Evolutionary conservation across 2,329 filamentous ascomycete species (phyloP).

Genomic region (Mollisia scopiformis): DNA sequence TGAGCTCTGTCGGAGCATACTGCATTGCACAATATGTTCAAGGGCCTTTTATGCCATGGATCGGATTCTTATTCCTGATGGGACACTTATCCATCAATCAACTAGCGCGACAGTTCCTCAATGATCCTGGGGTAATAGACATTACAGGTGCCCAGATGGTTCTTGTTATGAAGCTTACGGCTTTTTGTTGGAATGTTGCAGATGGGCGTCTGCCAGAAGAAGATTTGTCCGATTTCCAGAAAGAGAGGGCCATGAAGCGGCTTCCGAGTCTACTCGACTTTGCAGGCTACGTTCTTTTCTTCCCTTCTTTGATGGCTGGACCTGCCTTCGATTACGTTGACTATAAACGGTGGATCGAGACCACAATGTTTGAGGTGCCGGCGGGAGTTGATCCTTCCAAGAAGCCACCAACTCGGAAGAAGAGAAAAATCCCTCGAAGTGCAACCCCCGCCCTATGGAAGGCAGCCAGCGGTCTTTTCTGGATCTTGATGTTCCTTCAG

Average conservation of each 20-base stretch:
- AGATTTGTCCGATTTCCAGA: slow-evolving; percentile 85
- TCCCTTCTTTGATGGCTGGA: slow-evolving; percentile 85
- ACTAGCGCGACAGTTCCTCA: slow-evolving; percentile 74
- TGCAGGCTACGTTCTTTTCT: slow-evolving; percentile 91
- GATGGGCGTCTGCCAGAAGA: slow-evolving; percentile 81
- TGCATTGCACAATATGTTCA: slow-evolving; percentile 80
- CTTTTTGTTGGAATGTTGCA: slow-evolving; percentile 98
- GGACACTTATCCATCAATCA: slow-evolving; percentile 92
- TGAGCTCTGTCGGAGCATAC: slow-evolving; percentile 81
- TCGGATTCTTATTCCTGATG: slow-evolving; percentile 93
- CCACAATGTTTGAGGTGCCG: slow-evolving; percentile 89
- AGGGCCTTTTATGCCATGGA: slow-evolving; percentile 96
- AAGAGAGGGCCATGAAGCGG: slow-evolving; percentile 74
- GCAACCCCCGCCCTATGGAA: slow-evolving; percentile 84
- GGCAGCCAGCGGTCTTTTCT: slow-evolving; percentile 70
- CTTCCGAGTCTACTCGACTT: slow-evolving; percentile 82
- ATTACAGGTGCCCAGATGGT: slow-evolving; percentile 99
- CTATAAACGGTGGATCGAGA: slow-evolving; percentile 90
- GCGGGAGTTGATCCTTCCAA: slow-evolving; percentile 81
- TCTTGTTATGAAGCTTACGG: slow-evolving; percentile 93
- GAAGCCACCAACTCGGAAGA: slow-evolving; percentile 83
- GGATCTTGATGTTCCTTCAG: slow-evolving; percentile 79
- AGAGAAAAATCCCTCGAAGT: slow-evolving; percentile 89
- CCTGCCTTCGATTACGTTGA: slow-evolving; percentile 95
- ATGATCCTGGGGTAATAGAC: slow-evolving; percentile 71